Evolutionary conservation across 2,329 filamentous ascomycete genomes (phyloP).

Genomic region (Ustulina deusta): DNA sequence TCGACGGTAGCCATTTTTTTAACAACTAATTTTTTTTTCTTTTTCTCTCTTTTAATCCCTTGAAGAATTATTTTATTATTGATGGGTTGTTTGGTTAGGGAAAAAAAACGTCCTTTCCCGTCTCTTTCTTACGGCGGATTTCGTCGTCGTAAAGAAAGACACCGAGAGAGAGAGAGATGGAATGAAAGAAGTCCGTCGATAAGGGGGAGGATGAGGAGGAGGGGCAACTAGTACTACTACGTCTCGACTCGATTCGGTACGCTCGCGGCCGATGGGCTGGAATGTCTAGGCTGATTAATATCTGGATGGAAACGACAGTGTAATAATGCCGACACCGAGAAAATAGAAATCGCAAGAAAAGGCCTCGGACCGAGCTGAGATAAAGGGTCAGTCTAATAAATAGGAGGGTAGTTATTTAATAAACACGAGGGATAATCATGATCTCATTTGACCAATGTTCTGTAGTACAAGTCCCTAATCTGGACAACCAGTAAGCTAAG

Average conservation of each 20-base stretch:
- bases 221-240: background rate
- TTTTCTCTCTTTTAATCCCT: background rate
- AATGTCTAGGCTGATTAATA: background rate
- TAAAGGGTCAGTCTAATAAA: constrained; percentile 10
- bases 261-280: background rate
- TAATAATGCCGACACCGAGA: background rate
- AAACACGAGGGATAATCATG: constrained; percentile 29
- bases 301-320: background rate
- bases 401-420: constrained; percentile 22
- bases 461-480: background rate
- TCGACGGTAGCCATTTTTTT: constrained; percentile 57
- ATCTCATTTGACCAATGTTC: constrained; percentile 22
- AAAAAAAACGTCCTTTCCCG: background rate
- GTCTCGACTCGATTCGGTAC: background rate
- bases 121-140: background rate
- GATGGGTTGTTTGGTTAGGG: background rate
- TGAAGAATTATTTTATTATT: background rate
- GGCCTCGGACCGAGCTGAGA: background rate
- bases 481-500: background rate
- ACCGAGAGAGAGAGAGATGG: background rate
- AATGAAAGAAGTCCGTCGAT: background rate
- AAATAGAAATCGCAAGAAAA: background rate
- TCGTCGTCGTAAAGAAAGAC: background rate
- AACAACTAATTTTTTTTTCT: background rate
- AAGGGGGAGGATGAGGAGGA: background rate